Conservation (phyloP, 2,329 filamentous ascomycete genomes). For the Rutstroemia sp. region DNA sequence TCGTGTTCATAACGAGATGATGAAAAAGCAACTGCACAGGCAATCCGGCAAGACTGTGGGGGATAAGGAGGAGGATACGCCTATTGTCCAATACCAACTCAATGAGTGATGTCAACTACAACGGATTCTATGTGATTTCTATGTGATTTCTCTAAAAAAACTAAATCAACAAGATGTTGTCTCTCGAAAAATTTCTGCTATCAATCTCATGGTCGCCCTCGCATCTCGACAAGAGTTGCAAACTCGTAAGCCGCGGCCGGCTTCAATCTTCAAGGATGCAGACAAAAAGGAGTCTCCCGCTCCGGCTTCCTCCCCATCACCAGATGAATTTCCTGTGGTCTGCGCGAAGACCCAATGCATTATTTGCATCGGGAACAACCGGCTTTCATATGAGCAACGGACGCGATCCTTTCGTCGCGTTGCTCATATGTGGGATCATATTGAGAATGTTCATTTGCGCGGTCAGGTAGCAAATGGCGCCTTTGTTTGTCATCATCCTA, state of each 20-base stretch:
- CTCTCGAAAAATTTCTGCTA: not conserved
- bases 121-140: constrained; percentile 16
- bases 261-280: not conserved
- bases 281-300: constrained; percentile 7
- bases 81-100: constrained; percentile 16
- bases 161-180: constrained; percentile 11
- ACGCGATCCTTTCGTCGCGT: not conserved
- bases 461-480: no score
- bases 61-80: constrained; percentile 5
- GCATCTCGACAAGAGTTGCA: constrained; percentile 1
- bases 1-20: constrained; percentile 15
- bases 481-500: no score
- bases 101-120: constrained; percentile 14
- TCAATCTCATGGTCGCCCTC: constrained; percentile 7
- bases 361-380: constrained; percentile 8
- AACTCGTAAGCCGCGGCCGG: not conserved
- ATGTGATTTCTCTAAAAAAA: no score
- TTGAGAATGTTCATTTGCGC: no score
- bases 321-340: constrained; percentile 3
- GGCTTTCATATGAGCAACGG: not conserved
- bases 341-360: constrained; percentile 8
- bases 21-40: constrained; percentile 16
- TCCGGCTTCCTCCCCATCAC: not conserved
- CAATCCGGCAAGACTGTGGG: constrained; percentile 1
- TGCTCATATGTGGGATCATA: no score